Base-by-base conservation (phyloP, 306 rosid species). In the Begonia fuchsioides region DNA sequence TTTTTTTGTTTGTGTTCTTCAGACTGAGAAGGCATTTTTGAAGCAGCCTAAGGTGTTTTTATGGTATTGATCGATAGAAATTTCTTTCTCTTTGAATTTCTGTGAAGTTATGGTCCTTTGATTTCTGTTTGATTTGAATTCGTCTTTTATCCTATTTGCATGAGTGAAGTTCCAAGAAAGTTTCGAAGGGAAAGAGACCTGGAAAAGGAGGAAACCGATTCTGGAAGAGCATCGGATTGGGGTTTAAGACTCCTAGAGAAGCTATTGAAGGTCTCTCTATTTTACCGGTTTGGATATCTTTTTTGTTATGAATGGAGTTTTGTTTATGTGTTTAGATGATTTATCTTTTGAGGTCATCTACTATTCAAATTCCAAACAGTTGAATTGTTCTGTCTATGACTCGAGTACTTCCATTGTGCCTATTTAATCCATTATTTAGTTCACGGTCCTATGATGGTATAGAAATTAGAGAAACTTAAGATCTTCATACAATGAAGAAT, bases 141-240 rank as follows among this genome's bases (percentile, higher is more conserved):
- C 18, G 17, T 5, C 40, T 43, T 3, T 41, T 39, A 44, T 15
- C 1, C 8, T 7, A 0, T 56, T 43, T 32, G 10, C 15, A 14
- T 6, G 12, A 11, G 3, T 44, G 11, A 17, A 82, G 96, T 70
- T 75, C 94, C 3, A 87, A 87, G 70, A 87, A 75, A 55, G 11
- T 75, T 49, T 76, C 70, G 6, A 87, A 87, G 73, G 96, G 92
- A 0, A 79, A 72, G 63, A 82, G 73, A 26, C 94, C 96, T 18
- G 96, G 94, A 35, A 87, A 82, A 57, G 94, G 94, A 8, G 82
- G 96, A 0, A 87, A 87, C 12, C 83, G 94, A 18, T 82, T 72
- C 47, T 87, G 65, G 68, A 87, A 87, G 66, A 77, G 67, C 50
- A 11, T 79, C 61, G 96, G 96, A 1, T 79, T 87, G 49, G 82